phyloP scores from a whole-genome alignment of 2,329 filamentous ascomycete genomes.

The Thelonectria discophora region DNA sequence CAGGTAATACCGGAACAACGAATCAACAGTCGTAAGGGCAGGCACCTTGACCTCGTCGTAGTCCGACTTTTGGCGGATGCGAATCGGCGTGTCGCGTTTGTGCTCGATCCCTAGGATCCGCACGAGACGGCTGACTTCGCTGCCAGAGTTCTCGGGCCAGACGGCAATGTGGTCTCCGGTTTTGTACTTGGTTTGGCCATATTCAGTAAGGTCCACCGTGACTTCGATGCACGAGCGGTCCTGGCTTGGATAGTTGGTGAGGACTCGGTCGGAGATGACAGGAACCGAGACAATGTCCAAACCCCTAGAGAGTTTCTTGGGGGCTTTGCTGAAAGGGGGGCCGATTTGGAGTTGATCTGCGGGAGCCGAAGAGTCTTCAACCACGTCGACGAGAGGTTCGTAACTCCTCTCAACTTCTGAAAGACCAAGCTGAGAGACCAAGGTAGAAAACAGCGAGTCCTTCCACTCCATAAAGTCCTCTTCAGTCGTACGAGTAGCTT shows the following conservation, averaged over 20 bases:
- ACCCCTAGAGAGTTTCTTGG: background rate
- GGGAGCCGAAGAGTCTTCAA: slow-evolving; percentile 1
- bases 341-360: slow-evolving; percentile 3
- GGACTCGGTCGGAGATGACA: background rate
- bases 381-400: slow-evolving; percentile 17
- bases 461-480: slow-evolving; percentile 26
- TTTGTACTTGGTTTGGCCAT: slow-evolving; percentile 22
- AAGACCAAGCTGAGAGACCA: slow-evolving; percentile 16
- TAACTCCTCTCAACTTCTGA: slow-evolving; percentile 11
- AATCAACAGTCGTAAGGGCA: slow-evolving; percentile 5
- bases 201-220: slow-evolving; percentile 12
- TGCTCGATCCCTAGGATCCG: background rate
- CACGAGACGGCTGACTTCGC: slow-evolving; percentile 12
- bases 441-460: slow-evolving; percentile 4
- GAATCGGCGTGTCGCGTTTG: background rate
- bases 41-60: slow-evolving; percentile 19
- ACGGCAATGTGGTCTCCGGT: slow-evolving; percentile 25
- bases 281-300: slow-evolving; percentile 17
- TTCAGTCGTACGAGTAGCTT: slow-evolving; percentile 20
- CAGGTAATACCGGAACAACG: slow-evolving; percentile 17
- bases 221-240: slow-evolving; percentile 22
- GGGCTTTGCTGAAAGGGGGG: slow-evolving; percentile 9
- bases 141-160: slow-evolving; percentile 16
- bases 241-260: slow-evolving; percentile 10
- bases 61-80: slow-evolving; percentile 1